A percentile compares a stretch with the other conserved stretches of the same genome.
These are phyloP conservation scores for Cyberlindnera maritima DNA, from an alignment of 805 yeast species.

Conservation along the genomic window DNA sequence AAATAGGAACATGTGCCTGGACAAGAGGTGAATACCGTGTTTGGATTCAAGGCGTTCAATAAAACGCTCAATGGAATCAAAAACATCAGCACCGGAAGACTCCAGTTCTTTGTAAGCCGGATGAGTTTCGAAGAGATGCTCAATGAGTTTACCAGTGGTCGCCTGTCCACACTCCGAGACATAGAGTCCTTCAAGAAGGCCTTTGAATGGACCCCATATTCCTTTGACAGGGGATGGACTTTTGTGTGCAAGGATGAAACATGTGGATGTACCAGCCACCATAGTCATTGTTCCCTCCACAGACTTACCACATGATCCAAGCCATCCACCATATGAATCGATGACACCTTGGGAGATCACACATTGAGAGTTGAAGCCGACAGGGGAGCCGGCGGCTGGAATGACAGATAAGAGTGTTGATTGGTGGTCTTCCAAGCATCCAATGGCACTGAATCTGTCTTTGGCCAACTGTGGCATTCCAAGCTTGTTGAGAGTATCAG, in stretches of 20 bases:
- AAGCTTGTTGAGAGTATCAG: slow-evolving; percentile 23
- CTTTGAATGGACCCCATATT: slow-evolving; percentile 59
- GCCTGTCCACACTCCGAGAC: slow-evolving; percentile 58
- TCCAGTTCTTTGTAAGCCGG: slow-evolving; percentile 28
- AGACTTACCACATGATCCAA: slow-evolving; percentile 34
- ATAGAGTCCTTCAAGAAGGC: slow-evolving; percentile 30
- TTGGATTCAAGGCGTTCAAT: slow-evolving; percentile 18
- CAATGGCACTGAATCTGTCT: slow-evolving; percentile 29
- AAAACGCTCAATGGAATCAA: slow-evolving; percentile 24
- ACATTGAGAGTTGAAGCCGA: slow-evolving; percentile 18
- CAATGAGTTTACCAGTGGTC: slow-evolving; percentile 53
- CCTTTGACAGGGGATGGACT: slow-evolving; percentile 35
- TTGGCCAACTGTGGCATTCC: slow-evolving; percentile 20
- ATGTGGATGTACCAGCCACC: slow-evolving; percentile 65
- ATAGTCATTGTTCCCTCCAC: slow-evolving; percentile 36
- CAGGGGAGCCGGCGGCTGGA: slow-evolving; percentile 33
- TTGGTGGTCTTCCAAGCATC: slow-evolving; percentile 26
- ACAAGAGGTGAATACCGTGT: slow-evolving; percentile 26
- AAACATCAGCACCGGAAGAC: slow-evolving; percentile 14
- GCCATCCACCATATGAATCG: slow-evolving; percentile 59
- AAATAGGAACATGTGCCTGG: slow-evolving; percentile 41
- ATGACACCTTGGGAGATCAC: slow-evolving; percentile 48
- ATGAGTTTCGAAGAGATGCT: slow-evolving; percentile 43
- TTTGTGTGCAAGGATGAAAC: slow-evolving; percentile 39
- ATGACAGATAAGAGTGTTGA: slow-evolving; percentile 1